A percentile compares a stretch with the other conserved stretches of the same genome.
Evolutionary conservation across 805 yeast species (phyloP).

Genomic region (Yamadazyma paraphyllophila): DNA sequence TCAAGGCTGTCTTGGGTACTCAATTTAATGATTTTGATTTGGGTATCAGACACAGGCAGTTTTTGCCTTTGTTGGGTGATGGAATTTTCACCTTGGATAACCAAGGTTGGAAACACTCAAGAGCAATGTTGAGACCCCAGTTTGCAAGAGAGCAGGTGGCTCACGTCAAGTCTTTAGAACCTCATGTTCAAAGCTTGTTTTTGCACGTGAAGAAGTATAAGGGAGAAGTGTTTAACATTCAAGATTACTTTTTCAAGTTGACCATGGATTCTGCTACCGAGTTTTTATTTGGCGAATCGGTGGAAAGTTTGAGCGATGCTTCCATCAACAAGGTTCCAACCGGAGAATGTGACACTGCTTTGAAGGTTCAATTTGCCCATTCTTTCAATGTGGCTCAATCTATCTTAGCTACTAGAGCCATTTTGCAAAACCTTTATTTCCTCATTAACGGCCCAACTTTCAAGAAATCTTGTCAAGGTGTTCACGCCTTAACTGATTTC

Average conservation of each 20-base stretch:
- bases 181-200: slow-evolving; percentile 36
- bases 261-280: slow-evolving; percentile 43
- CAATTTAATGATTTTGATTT: slow-evolving; percentile 41
- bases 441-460: slow-evolving; percentile 23
- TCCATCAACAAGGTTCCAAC: slow-evolving; percentile 11
- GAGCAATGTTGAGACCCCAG: slow-evolving; percentile 45
- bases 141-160: slow-evolving; percentile 44
- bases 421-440: slow-evolving; percentile 25
- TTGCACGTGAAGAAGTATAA: slow-evolving; percentile 25
- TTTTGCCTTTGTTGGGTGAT: slow-evolving; percentile 39
- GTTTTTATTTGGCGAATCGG: slow-evolving; percentile 41
- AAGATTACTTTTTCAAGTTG: slow-evolving; percentile 36
- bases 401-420: slow-evolving; percentile 27
- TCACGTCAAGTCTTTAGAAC: slow-evolving; percentile 38
- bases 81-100: slow-evolving; percentile 45
- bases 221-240: slow-evolving; percentile 35
- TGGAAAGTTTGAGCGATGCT: slow-evolving; percentile 30
- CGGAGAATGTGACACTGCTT: slow-evolving; percentile 24
- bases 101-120: slow-evolving; percentile 42
- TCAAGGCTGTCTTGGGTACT: slow-evolving; percentile 42
- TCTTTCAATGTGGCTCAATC: slow-evolving; percentile 35
- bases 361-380: slow-evolving; percentile 32
- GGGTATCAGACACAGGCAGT: slow-evolving; percentile 38
- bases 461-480: slow-evolving; percentile 21
- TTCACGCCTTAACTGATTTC: slow-evolving; percentile 27